Evolutionary conservation across 2,329 filamentous ascomycete genomes (phyloP).

Genomic region (Colletotrichum tamarilloi): DNA sequence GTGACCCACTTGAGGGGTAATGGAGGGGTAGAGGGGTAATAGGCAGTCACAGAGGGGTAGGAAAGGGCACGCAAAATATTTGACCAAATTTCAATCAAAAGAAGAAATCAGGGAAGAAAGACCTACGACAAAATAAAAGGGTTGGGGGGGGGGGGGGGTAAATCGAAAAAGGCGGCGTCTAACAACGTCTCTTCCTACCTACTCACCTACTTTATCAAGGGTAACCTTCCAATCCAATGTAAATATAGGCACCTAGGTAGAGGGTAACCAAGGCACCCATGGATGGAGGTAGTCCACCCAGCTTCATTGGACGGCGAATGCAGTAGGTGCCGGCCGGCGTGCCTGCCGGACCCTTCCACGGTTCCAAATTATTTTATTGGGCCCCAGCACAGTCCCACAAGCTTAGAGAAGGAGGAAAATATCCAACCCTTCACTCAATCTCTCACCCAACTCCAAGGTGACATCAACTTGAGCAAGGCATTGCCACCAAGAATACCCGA

Average conservation of each 20-base stretch:
- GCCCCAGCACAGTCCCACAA: constrained; percentile 9
- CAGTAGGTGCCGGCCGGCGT: neutral
- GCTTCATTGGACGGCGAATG: neutral
- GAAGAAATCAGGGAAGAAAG: too few relatives aligned
- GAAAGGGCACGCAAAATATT: neutral
- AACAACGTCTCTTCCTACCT: too few relatives aligned
- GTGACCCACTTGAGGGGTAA: neutral
- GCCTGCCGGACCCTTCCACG: neutral
- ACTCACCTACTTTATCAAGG: too few relatives aligned
- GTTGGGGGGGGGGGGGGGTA: too few relatives aligned
- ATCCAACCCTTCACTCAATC: neutral
- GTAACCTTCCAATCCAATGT: neutral
- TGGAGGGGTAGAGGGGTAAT: neutral
- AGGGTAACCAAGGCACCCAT: neutral
- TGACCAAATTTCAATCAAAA: neutral
- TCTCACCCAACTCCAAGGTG: neutral
- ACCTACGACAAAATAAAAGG: too few relatives aligned
- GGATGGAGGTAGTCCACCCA: neutral
- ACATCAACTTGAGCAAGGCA: neutral
- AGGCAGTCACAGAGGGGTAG: neutral
- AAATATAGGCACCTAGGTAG: neutral
- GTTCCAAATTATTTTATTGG: neutral
- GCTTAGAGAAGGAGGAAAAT: neutral
- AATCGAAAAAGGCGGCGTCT: too few relatives aligned
- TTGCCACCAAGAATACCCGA: neutral